Base-by-base conservation (phyloP, 2,329 filamentous ascomycete genomes). In the Beauveria sp. region DNA sequence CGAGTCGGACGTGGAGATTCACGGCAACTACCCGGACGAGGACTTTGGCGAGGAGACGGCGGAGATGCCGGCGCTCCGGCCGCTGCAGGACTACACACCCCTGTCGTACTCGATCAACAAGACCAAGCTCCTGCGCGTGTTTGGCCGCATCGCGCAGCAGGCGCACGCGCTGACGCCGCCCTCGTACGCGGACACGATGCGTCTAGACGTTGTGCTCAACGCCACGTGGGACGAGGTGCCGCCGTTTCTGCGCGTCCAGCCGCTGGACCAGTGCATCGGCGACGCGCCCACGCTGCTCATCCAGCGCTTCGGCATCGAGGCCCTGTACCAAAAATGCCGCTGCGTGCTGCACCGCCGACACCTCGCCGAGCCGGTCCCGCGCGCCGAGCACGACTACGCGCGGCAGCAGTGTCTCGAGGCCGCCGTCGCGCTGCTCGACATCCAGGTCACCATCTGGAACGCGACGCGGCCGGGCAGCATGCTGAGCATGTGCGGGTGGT, bases 11-110 rank as follows among this genome's bases (percentile, higher is more conserved):
- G 87, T 85, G 0, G 73, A 78, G 1, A 70, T 84, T 22, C 86
- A 86, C 18, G 76, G 78, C 38, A 89, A 89, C 69, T 70, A 89
- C 38, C 77, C 82, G 58, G 87, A 90, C 68, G 81, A 85, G 38
- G 86, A 90, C 68, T 87, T 89, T 65, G 77, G 78, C 63, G 80
- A 85, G 69, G 73, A 83, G 62, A 79, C 76, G 50, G 72, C 72
- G 30, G 77, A 78, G 50, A 71, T 90, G 46, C 87, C 87, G 0
- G 78, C 79, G 0, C 72, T 80, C 2, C 77, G 86, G 20, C 83
- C 86, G 1, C 67, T 74, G n/a, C 75, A 77, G 3, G 85, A 89
- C 64, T 81, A 84, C 58, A 89, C 87, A 0, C 74, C 79, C 79
- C 77, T 84, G 71, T 80, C 79, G 20, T 85, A 86, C 61, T 75